phyloP scores from a whole-genome alignment of 352 stramenopile genomes.

The Phytophthora cactorum region DNA sequence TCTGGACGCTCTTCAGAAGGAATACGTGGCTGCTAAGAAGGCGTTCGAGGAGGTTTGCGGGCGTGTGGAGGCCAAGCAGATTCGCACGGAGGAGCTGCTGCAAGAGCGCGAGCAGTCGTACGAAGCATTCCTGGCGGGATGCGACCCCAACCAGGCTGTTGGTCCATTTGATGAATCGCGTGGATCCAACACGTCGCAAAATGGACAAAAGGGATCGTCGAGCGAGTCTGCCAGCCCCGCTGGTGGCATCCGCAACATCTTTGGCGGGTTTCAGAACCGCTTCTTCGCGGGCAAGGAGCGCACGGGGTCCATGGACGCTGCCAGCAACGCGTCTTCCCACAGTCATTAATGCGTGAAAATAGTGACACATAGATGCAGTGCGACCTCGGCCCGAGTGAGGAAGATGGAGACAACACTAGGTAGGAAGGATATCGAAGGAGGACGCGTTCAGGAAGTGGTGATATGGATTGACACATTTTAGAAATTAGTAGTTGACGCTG shows the following conservation, averaged over 20 bases:
- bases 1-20: conserved; percentile 77
- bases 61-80: conserved; percentile 73
- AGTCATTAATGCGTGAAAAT: conserved; percentile 32
- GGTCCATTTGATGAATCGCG: conserved; percentile 26
- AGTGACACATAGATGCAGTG: conserved; percentile 27
- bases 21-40: conserved; percentile 82
- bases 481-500: conserved; percentile 36
- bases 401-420: conserved; percentile 26
- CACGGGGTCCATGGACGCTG: conserved; percentile 60
- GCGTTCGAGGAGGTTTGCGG: conserved; percentile 77
- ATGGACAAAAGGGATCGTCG: conserved; percentile 44
- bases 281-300: conserved; percentile 76
- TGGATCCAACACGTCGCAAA: conserved; percentile 42
- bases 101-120: conserved; percentile 73
- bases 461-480: conserved; percentile 38
- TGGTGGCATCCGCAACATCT: conserved; percentile 63
- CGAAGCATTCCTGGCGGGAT: conserved; percentile 73
- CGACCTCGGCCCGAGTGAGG: neutral
- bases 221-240: conserved; percentile 46
- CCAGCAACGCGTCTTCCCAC: conserved; percentile 38
- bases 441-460: conserved; percentile 9
- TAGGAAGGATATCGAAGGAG: conserved; percentile 24
- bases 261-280: conserved; percentile 71
- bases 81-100: conserved; percentile 79
- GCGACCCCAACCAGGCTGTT: conserved; percentile 42